These are phyloP conservation scores for Alternaria sp. DNA, from an alignment of 2,329 filamentous ascomycete genomes.

Conservation along the genomic window DNA sequence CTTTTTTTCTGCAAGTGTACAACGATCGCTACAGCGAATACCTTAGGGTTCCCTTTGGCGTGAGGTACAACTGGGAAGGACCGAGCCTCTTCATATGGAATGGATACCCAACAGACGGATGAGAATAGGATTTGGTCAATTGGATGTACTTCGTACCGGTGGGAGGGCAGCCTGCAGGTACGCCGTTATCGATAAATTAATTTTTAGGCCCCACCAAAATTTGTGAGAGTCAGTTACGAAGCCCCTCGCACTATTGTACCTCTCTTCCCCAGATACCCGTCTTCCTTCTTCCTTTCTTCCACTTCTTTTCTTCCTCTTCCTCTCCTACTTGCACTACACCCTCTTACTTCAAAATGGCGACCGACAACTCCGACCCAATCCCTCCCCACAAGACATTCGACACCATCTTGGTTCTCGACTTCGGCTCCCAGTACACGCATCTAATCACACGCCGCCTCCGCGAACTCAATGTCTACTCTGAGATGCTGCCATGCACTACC, in stretches of 20 bases:
- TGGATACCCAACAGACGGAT: too few relatives aligned
- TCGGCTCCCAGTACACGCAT: conserved; percentile 76
- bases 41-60: too few relatives aligned
- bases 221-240: conserved; percentile 33
- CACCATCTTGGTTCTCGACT: conserved; percentile 77
- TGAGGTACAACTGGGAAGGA: too few relatives aligned
- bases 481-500: conserved; percentile 87
- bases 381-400: conserved; percentile 63
- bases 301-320: conserved; percentile 17
- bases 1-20: too few relatives aligned
- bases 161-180: too few relatives aligned
- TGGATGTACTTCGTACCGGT: too few relatives aligned
- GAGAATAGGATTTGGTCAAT: too few relatives aligned
- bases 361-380: conserved; percentile 54
- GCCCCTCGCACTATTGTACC: conserved; percentile 18
- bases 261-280: conserved; percentile 14
- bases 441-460: conserved; percentile 78
- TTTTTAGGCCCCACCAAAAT: conserved; percentile 13
- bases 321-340: conserved; percentile 23
- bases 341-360: conserved; percentile 45
- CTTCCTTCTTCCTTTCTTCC: conserved; percentile 12
- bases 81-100: too few relatives aligned
- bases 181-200: conserved; percentile 17
- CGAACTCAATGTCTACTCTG: conserved; percentile 81
- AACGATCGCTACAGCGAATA: too few relatives aligned